These are phyloP conservation scores for Trichoderma endophyticum DNA, from an alignment of 2,329 filamentous ascomycete species.

Conservation along the genomic window DNA sequence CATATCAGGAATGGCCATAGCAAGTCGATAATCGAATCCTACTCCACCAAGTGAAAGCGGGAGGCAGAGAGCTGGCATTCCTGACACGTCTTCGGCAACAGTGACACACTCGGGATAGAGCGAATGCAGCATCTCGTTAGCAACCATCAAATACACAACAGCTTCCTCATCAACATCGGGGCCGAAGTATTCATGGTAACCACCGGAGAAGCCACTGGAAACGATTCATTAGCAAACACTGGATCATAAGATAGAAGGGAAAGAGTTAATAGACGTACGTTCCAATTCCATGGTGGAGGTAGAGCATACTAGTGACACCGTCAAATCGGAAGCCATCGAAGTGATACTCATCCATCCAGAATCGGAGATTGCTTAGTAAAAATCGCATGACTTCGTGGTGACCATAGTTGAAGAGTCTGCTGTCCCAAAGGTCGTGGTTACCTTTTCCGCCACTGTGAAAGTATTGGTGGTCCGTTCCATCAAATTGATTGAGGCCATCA, in stretches of 20 bases:
- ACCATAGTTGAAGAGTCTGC: slow-evolving; percentile 94
- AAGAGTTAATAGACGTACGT: slow-evolving; percentile 59
- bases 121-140: slow-evolving; percentile 92
- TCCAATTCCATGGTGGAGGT: slow-evolving; percentile 92
- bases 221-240: slow-evolving; percentile 13
- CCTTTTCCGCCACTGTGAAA: slow-evolving; percentile 87
- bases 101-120: slow-evolving; percentile 86
- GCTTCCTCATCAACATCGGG: slow-evolving; percentile 86
- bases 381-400: slow-evolving; percentile 94
- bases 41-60: slow-evolving; percentile 82
- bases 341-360: slow-evolving; percentile 98
- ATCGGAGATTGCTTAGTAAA: slow-evolving; percentile 87
- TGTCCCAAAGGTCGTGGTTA: slow-evolving; percentile 92
- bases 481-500: slow-evolving; percentile 93
- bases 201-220: slow-evolving; percentile 83
- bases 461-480: slow-evolving; percentile 91
- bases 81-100: slow-evolving; percentile 94
- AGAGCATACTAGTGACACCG: slow-evolving; percentile 98
- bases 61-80: slow-evolving; percentile 95
- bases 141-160: slow-evolving; percentile 90
- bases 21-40: slow-evolving; percentile 94
- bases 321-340: slow-evolving; percentile 99
- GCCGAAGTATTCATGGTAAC: slow-evolving; percentile 98
- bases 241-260: neutral
- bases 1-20: slow-evolving; percentile 97